Evolutionary conservation across 2,329 filamentous ascomycete genomes (phyloP).

Genomic region (Stromatinia cepivora): DNA sequence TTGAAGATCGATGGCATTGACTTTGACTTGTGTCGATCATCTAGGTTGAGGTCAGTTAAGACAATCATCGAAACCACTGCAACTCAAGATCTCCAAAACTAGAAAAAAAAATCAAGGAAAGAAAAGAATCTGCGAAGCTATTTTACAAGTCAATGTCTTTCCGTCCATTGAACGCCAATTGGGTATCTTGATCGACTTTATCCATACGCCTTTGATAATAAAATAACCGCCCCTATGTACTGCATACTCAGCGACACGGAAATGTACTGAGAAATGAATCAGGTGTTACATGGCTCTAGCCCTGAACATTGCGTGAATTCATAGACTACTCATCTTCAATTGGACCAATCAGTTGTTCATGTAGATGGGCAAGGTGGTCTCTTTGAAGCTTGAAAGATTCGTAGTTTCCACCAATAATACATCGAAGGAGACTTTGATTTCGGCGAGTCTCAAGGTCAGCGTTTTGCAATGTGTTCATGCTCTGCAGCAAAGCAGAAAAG

Average conservation of each 20-base stretch:
- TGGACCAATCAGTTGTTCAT: conserved; percentile 36
- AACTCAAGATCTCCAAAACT: neutral
- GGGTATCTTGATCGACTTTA: conserved; percentile 20
- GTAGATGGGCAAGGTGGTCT: conserved; percentile 45
- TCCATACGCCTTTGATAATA: conserved; percentile 19
- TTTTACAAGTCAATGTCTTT: conserved; percentile 20
- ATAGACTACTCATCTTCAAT: conserved; percentile 24
- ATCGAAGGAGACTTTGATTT: conserved; percentile 58
- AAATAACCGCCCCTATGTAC: conserved; percentile 8
- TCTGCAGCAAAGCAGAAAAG: conserved; percentile 55
- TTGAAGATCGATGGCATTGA: conserved; percentile 21
- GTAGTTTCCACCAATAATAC: conserved; percentile 78
- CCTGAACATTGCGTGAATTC: neutral
- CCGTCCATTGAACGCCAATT: conserved; percentile 16
- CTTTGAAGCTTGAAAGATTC: conserved; percentile 70
- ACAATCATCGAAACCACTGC: conserved; percentile 3
- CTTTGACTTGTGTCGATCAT: conserved; percentile 22
- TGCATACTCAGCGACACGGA: conserved; percentile 11
- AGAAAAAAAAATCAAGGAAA: neutral
- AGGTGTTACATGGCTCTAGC: conserved; percentile 1
- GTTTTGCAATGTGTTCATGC: conserved; percentile 54
- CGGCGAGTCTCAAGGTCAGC: conserved; percentile 35
- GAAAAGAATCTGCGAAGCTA: conserved; percentile 7
- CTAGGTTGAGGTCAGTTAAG: conserved; percentile 22
- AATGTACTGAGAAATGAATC: neutral